Evolutionary conservation across 805 yeast genomes (phyloP).

Genomic region (Yarrowia sp.): DNA sequence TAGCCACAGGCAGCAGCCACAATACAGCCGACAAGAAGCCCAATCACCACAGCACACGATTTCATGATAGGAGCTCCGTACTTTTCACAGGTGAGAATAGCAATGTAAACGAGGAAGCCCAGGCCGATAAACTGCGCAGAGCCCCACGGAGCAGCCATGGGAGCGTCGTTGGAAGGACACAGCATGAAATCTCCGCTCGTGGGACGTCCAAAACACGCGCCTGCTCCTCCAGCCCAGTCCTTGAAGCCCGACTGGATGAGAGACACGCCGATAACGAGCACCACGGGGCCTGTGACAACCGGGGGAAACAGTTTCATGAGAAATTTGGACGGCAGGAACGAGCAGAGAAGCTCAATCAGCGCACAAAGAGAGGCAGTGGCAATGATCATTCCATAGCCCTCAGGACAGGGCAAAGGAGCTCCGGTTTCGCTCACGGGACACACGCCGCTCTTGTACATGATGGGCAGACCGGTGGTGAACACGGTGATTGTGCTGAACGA

Average conservation of each 20-base stretch:
- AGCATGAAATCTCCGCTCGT: slow-evolving; percentile 55
- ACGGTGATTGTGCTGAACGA: slow-evolving; percentile 88
- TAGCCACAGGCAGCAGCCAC: slow-evolving; percentile 92
- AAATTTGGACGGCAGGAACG: slow-evolving; percentile 76
- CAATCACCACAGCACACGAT: slow-evolving; percentile 89
- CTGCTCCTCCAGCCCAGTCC: slow-evolving; percentile 90
- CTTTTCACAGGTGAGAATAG: slow-evolving; percentile 78
- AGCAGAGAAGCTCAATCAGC: slow-evolving; percentile 70
- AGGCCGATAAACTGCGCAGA: slow-evolving; percentile 86
- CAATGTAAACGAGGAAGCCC: slow-evolving; percentile 79
- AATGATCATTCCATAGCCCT: slow-evolving; percentile 86
- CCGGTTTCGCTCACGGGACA: slow-evolving; percentile 74
- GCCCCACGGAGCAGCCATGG: slow-evolving; percentile 74
- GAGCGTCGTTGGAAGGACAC: slow-evolving; percentile 61
- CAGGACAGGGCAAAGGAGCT: slow-evolving; percentile 76
- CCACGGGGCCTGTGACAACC: slow-evolving; percentile 92
- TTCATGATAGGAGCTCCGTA: slow-evolving; percentile 96
- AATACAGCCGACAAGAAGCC: slow-evolving; percentile 85
- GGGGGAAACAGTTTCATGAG: slow-evolving; percentile 85
- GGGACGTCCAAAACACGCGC: slow-evolving; percentile 50
- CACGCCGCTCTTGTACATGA: slow-evolving; percentile 75
- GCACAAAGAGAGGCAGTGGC: slow-evolving; percentile 84
- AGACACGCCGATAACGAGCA: slow-evolving; percentile 76
- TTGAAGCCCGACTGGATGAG: slow-evolving; percentile 75
- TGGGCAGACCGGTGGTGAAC: slow-evolving; percentile 74